A percentile compares a stretch with the other conserved stretches of the same genome.
Evolutionary conservation across 257 asterid species (phyloP).

Genomic region (Henckelia pumila): DNA sequence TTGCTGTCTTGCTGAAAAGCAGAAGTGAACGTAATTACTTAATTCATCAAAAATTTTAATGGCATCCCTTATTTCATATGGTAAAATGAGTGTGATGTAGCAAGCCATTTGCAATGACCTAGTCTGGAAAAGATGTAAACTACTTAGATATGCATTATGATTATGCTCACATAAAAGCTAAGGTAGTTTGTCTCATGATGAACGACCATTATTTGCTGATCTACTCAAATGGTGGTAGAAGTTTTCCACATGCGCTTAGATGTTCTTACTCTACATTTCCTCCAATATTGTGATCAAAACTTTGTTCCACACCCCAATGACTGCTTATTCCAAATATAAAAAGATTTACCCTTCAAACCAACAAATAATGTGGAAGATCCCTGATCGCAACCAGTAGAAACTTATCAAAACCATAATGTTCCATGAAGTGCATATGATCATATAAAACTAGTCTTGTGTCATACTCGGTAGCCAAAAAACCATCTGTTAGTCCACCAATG

Average conservation of each 20-base stretch:
- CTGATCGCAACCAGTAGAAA: not conserved
- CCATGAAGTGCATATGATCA: slow-evolving; percentile 8
- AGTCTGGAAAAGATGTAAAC: not conserved
- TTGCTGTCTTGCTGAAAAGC: not conserved
- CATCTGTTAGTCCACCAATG: slow-evolving; percentile 91
- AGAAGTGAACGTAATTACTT: not conserved
- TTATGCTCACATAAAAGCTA: not conserved
- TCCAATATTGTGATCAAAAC: not conserved
- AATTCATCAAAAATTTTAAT: not conserved
- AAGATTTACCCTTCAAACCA: not conserved
- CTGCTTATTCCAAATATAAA: not conserved
- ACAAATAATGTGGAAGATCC: not conserved
- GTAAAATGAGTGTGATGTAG: not conserved
- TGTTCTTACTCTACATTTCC: slow-evolving; percentile 2
- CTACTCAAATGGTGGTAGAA: not conserved
- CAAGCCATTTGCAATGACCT: not conserved
- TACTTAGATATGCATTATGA: not conserved
- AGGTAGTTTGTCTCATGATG: not conserved
- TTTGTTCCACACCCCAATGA: not conserved
- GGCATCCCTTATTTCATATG: not conserved
- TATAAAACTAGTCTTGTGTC: slow-evolving; percentile 27
- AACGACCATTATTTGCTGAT: slow-evolving; percentile 4
- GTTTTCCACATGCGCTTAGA: not conserved
- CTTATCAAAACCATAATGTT: not conserved
- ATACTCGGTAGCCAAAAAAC: slow-evolving; percentile 93